Conservation (phyloP, 169 alveolate genomes). For the Plasmodium sp. region DNA sequence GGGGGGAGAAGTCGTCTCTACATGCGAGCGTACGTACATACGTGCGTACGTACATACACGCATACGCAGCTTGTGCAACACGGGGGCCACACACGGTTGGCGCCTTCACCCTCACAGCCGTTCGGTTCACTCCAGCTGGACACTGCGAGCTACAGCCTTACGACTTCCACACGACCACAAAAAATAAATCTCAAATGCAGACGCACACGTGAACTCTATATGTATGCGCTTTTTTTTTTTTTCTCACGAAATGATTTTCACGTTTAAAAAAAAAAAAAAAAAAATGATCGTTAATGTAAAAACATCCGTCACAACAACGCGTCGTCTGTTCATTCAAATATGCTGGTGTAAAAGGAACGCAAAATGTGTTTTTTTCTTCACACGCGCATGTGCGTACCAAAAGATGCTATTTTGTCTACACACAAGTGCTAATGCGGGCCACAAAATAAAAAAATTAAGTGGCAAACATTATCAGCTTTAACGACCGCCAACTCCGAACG, state of each 20-base stretch:
- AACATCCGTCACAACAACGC: constrained; percentile 11
- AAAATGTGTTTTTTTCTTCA: background rate
- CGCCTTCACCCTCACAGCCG: background rate
- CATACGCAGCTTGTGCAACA: background rate
- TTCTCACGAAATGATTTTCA: background rate
- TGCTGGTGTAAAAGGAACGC: background rate
- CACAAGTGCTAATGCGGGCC: background rate
- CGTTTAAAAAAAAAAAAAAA: constrained; percentile 13
- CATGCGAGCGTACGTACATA: background rate
- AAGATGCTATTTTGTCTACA: background rate
- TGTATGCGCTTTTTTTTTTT: background rate
- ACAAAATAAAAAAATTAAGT: background rate
- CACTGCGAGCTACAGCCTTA: background rate
- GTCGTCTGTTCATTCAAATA: background rate
- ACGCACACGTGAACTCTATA: background rate
- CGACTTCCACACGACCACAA: background rate
- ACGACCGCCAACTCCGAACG: background rate
- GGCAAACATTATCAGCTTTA: background rate
- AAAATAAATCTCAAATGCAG: background rate
- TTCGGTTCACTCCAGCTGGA: background rate
- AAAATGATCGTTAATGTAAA: background rate
- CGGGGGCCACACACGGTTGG: background rate
- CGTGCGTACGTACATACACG: background rate
- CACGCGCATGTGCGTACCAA: background rate
- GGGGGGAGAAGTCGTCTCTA: background rate